Evolutionary conservation across 192 early-diverging fungal species (phyloP), one percentile per base, ranked within the genome.

Genomic region (Dimargaris cristalligena): DNA sequence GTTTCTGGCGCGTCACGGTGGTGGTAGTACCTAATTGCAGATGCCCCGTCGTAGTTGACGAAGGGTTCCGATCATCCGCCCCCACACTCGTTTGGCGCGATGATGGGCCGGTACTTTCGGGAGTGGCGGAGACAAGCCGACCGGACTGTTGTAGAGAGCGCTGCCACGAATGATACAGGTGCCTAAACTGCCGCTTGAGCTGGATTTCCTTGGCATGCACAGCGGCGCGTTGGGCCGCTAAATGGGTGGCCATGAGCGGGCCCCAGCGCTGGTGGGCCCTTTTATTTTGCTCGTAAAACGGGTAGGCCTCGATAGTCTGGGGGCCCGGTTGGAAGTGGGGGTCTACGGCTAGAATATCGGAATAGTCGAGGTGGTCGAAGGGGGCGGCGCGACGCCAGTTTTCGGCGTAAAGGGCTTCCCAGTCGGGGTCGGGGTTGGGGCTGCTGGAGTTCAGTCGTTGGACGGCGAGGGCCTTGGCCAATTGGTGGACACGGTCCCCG

Each of bases 261-360:
- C 14, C 55, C 0, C 26, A 10, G 4, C 16, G 33, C n/a, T 16
- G n/a, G 28, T 57, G 32, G 34, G 18, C 18, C 16, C 16, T n/a
- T 1, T 38, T 3, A n/a, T 57, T 57, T 8, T 16, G 18, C n/a
- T 35, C 34, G 55, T 57, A 57, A 35, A 57, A 57, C 22, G 55
- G 34, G 35, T 38, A 57, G 11, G 34, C 55, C 13, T 16, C 28
- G 14, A 52, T 52, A 26, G 2, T 11, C 50, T 16, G 25, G 16
- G 50, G 23, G 1, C 28, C 13, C 13, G 50, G 50, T 52, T 16
- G 50, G 20, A 26, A 16, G 14, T 30, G 22, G 38, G 38, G 20
- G 50, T 2, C 28, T 18, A 30, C 18, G 38, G 18, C 38, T 34
- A 34, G 34, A n/a, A 34, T 14, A n/a, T 20, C 35, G 26, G 22